Percentiles rank a stretch among this genome's conserved stretches.
Evolutionary conservation across 441 rosid genomes (phyloP).

Genomic region (Geranium incanum): DNA sequence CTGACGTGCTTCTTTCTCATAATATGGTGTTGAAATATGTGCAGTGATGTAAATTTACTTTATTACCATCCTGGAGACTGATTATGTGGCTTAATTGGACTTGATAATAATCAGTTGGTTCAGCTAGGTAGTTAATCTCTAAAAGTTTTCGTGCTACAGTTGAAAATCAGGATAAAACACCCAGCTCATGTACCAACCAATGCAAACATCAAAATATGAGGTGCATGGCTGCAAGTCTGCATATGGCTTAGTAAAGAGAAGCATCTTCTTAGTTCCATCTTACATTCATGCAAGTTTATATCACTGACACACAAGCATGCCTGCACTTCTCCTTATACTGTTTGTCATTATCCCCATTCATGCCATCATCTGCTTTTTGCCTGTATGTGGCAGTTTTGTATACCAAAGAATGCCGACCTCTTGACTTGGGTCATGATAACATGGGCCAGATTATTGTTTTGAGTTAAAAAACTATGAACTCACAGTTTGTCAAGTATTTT

Average conservation of each 20-base stretch:
- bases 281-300: neutral
- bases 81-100: neutral
- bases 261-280: neutral
- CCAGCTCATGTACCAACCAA: neutral
- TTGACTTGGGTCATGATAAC: conserved; percentile 5
- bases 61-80: neutral
- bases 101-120: neutral
- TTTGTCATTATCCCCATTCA: neutral
- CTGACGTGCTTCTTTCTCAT: neutral
- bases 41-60: neutral
- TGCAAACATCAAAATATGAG: neutral
- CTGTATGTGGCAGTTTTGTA: neutral
- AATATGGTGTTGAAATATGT: neutral
- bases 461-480: neutral
- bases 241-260: neutral
- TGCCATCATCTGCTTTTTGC: neutral
- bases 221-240: neutral
- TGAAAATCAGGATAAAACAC: neutral
- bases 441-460: neutral
- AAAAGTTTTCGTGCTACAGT: neutral
- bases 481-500: neutral
- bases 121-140: neutral
- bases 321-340: neutral
- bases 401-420: neutral
- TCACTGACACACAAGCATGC: neutral